Percentiles rank a stretch among this genome's conserved stretches.
Conservation (phyloP, 2,329 filamentous ascomycete genomes). For the Colletotrichum endophyticum region DNA sequence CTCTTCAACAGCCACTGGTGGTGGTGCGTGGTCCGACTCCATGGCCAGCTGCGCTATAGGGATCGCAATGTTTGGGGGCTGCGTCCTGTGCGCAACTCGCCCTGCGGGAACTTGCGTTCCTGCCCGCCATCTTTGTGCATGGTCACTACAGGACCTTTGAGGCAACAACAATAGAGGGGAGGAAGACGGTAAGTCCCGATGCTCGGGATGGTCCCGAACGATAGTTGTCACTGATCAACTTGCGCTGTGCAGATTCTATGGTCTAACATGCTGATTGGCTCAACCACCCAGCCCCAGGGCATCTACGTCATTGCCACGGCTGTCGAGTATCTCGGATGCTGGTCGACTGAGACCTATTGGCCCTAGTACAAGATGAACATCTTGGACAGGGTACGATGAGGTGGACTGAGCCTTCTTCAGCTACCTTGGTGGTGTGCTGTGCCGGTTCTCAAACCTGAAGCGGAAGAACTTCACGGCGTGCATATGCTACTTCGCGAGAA, state of each 20-base stretch:
- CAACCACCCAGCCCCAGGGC: not conserved
- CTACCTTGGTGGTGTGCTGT: no score
- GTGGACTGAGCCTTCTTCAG: no score
- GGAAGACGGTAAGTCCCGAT: not conserved
- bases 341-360: not conserved
- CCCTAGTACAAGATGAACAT: not conserved
- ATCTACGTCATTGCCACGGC: not conserved
- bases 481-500: no score
- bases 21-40: not conserved
- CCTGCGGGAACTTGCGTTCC: not conserved
- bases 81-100: not conserved
- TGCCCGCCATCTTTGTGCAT: not conserved
- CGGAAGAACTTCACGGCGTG: no score
- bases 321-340: not conserved
- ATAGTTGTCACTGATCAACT: not conserved
- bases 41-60: not conserved
- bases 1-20: not conserved
- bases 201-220: not conserved
- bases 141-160: not conserved
- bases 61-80: no score
- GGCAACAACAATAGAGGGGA: not conserved
- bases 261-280: not conserved
- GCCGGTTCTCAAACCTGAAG: no score
- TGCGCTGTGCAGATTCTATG: not conserved
- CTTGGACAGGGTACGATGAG: not conserved